Evolutionary conservation across 2,329 filamentous ascomycete species (phyloP).

Genomic region (Simplicillium sp.): DNA sequence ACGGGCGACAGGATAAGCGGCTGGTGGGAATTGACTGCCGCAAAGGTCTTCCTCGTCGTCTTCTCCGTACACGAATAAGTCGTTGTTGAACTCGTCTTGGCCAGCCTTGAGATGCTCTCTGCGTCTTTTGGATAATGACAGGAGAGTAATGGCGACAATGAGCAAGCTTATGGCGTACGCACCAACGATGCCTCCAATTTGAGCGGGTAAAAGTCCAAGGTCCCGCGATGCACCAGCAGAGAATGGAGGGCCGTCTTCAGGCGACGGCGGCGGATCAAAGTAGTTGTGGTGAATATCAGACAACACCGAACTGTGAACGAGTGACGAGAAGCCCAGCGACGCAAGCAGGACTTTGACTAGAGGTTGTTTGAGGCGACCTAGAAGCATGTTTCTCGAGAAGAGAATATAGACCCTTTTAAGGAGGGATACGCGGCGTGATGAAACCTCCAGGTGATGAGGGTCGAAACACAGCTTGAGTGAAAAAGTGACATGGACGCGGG

Average conservation of each 20-base stretch:
- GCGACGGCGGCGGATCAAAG: slow-evolving; percentile 40
- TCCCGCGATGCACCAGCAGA: slow-evolving; percentile 52
- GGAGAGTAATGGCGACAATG: slow-evolving; percentile 58
- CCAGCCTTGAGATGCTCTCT: slow-evolving; percentile 41
- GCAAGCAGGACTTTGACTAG: slow-evolving; percentile 10
- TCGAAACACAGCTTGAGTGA: slow-evolving; percentile 43
- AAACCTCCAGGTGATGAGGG: slow-evolving; percentile 32
- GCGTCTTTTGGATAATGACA: slow-evolving; percentile 48
- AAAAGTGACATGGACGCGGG: slow-evolving; percentile 32
- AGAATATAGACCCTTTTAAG: slow-evolving; percentile 16
- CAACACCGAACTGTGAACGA: slow-evolving; percentile 17
- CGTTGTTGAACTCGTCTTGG: slow-evolving; percentile 29
- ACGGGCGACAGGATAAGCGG: slow-evolving; percentile 10
- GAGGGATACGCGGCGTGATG: slow-evolving; percentile 22
- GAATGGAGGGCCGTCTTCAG: slow-evolving; percentile 50
- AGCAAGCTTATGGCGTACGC: slow-evolving; percentile 73
- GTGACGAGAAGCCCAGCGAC: slow-evolving; percentile 15
- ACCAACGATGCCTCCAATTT: slow-evolving; percentile 76
- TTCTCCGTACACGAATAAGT: slow-evolving; percentile 23
- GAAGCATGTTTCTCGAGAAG: slow-evolving; percentile 10
- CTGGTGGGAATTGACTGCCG: slow-evolving; percentile 13
- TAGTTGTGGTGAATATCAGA: slow-evolving; percentile 8
- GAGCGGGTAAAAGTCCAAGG: slow-evolving; percentile 59
- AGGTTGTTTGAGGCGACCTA: slow-evolving; percentile 12
- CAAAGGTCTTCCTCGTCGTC: slow-evolving; percentile 12